These are phyloP conservation scores for Monocercomonoides exilis DNA, from an alignment of 78 protist species.

Conservation along the genomic window DNA sequence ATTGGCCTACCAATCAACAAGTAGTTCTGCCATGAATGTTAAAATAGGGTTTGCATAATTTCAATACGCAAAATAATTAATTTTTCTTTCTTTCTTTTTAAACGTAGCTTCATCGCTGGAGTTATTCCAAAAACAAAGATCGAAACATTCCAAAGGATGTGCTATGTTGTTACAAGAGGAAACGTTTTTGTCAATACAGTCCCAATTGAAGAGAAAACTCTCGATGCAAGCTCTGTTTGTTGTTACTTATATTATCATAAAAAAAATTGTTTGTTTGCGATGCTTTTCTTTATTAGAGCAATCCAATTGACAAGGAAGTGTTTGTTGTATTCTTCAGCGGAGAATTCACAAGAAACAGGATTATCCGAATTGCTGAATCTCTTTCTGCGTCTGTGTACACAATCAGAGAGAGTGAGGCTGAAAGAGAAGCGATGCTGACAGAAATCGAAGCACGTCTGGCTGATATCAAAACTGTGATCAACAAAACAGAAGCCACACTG, in stretches of 20 bases:
- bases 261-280: no score
- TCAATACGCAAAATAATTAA: no score
- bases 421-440: not conserved
- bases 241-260: not conserved
- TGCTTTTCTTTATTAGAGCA: not conserved
- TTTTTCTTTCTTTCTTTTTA: not conserved
- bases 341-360: not conserved
- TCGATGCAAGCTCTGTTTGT: not conserved
- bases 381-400: not conserved
- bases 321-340: constrained; percentile 7
- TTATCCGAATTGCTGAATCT: not conserved
- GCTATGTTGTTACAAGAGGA: not conserved
- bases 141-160: not conserved
- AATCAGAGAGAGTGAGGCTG: not conserved
- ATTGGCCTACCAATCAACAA: no score
- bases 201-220: not conserved
- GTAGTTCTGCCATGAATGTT: no score
- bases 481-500: no score
- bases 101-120: not conserved
- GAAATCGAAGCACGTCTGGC: not conserved
- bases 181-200: not conserved
- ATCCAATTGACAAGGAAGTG: not conserved
- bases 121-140: not conserved
- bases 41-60: no score
- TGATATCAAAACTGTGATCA: not conserved